Evolutionary conservation across 2,329 filamentous ascomycete genomes (phyloP).

Genomic region (Diatrype stigma): DNA sequence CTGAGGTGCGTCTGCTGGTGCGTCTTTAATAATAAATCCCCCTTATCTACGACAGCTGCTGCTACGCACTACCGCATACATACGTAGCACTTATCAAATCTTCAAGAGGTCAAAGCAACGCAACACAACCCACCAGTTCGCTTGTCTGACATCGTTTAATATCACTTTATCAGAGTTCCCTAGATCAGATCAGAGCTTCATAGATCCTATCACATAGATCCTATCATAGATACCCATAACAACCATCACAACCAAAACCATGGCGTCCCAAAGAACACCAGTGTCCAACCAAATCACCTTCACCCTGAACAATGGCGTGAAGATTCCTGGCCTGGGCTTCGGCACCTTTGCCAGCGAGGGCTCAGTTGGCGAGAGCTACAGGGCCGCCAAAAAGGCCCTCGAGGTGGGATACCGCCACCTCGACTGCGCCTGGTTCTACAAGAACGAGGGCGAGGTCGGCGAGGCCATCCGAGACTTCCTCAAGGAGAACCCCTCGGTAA

Average conservation of each 20-base stretch:
- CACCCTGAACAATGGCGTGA: constrained; percentile 48
- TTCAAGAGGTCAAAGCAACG: not conserved
- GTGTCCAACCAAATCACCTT: constrained; percentile 29
- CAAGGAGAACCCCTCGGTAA: constrained; percentile 37
- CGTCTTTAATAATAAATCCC: too few species aligned
- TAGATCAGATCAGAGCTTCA: not conserved
- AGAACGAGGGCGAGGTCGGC: constrained; percentile 62
- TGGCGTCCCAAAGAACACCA: constrained; percentile 1
- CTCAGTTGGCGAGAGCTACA: constrained; percentile 53
- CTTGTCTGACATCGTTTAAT: too few species aligned
- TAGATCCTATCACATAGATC: not conserved
- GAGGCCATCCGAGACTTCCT: constrained; percentile 47
- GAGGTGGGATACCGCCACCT: constrained; percentile 62
- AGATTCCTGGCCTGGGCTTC: constrained; percentile 60
- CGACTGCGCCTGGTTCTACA: constrained; percentile 66
- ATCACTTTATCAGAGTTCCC: too few species aligned
- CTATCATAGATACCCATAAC: not conserved
- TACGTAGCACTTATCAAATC: too few species aligned
- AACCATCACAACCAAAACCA: constrained; percentile 1
- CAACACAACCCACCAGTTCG: not conserved
- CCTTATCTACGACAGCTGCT: not conserved
- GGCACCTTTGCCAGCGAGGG: constrained; percentile 67
- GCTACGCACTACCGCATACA: too few species aligned
- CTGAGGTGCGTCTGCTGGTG: too few species aligned
- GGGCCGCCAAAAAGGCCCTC: constrained; percentile 60